A percentile compares a stretch with the other conserved stretches of the same genome.
Evolutionary conservation across 352 stramenopile species (phyloP).

Genomic region (Phytophthora crassamura): DNA sequence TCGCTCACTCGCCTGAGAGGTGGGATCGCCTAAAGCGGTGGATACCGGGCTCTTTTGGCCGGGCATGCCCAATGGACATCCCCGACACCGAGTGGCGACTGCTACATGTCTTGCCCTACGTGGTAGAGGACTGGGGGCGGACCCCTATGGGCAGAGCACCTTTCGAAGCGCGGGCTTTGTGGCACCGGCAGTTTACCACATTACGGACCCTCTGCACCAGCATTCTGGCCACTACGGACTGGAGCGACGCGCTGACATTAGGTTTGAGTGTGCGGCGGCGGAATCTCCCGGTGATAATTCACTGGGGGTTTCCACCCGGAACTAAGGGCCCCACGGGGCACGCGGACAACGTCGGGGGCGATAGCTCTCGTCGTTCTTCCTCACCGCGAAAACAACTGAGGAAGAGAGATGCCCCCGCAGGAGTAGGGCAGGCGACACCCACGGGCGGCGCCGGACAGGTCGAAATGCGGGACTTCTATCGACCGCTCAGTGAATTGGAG

Average conservation of each 20-base stretch:
- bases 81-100: background rate
- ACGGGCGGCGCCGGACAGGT: no score
- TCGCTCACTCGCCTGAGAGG: background rate
- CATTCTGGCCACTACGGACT: conserved; percentile 1
- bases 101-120: conserved; percentile 5
- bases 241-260: background rate
- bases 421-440: no score
- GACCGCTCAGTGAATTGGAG: no score
- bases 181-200: conserved; percentile 4
- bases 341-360: no score
- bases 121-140: background rate
- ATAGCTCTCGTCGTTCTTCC: no score
- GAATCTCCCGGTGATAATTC: no score
- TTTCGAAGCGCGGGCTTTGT: background rate
- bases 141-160: background rate
- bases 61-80: background rate
- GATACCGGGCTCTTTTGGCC: background rate
- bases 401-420: no score
- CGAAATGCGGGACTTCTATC: no score
- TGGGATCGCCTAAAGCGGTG: background rate
- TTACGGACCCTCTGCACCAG: background rate
- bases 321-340: conserved; percentile 7
- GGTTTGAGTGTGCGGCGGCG: background rate
- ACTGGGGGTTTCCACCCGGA: background rate
- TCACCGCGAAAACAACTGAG: no score